Base-by-base conservation (phyloP, 163 green algal genomes). In the Volvox carteri region DNA sequence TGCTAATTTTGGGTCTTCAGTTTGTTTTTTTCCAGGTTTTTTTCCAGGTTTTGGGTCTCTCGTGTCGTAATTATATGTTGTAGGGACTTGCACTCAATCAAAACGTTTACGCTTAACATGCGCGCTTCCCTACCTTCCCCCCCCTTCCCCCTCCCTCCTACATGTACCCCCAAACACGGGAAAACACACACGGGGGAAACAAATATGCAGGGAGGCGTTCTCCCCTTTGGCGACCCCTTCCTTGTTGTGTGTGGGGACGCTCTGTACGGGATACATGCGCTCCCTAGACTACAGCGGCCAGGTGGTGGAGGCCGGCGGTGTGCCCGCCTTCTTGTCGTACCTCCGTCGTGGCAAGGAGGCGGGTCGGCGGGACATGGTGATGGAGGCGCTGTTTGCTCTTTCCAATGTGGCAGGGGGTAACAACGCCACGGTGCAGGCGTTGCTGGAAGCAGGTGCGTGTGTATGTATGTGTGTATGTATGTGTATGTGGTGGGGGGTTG, bases 401-500 rank as follows among this genome's bases (percentile, higher is more conserved):
- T 78, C 41, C 50, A 92, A 92, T 30, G 77, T 92, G 67, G 89
- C 89, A 14, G 89, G 79, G 1, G 83, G 56, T 52, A 90, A 76
- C 30, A 52, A 62, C 39, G 62, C n/a, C 2, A 77, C 86, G 33
- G 75, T 92, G 39, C 35, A 70, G 48, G 88, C 88, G 39, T 42
- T 92, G 88, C 58, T 89, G 52, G 72, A 83, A 3, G 86, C 77
- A 67, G 86, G 86, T 91, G 37, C 35, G 86, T 2, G n/a, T 14
- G 11, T 54, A 41, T 8, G 58, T 6, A 68, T 18, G 9, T 18
- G 9, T 23, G 58, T 23, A 30, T 8, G 9, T 37, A 18, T 8
- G 58, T 8, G 9, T 9, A 21, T 68, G 58, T 23, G 18, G 58
- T 12, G 30, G 14, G 12, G 12, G 11, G 48, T 11, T 11, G 48